These are phyloP conservation scores for Pythium pyrilobum DNA, from an alignment of 352 stramenopile genomes.

Conservation along the genomic window DNA sequence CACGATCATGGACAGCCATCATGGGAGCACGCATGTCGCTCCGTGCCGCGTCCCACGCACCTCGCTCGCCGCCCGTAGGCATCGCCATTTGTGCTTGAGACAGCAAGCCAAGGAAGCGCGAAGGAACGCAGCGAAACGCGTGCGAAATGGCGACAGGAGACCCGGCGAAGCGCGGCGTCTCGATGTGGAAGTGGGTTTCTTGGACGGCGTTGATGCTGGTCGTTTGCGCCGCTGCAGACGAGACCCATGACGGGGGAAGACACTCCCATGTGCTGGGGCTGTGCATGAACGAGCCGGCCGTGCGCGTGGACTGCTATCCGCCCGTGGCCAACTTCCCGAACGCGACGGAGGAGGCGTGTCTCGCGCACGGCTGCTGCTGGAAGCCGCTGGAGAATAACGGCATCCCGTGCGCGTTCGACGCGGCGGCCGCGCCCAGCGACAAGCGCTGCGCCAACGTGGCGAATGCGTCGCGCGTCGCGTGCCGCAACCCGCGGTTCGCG, in stretches of 20 bases:
- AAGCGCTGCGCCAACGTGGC: slow-evolving; percentile 32
- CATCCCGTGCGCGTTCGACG: slow-evolving; percentile 62
- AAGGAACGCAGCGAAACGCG: background rate
- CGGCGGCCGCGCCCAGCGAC: slow-evolving; percentile 7
- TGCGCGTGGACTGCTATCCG: slow-evolving; percentile 74
- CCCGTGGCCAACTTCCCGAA: slow-evolving; percentile 50
- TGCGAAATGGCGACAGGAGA: slow-evolving; percentile 6
- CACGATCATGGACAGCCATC: background rate
- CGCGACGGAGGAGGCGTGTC: slow-evolving; percentile 69
- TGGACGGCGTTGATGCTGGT: slow-evolving; percentile 15
- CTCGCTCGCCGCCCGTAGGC: background rate
- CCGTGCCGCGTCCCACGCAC: slow-evolving; percentile 7
- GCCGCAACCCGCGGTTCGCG: slow-evolving; percentile 68
- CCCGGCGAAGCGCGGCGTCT: background rate
- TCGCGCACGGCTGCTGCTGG: slow-evolving; percentile 84
- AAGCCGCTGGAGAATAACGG: slow-evolving; percentile 48
- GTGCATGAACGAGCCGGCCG: slow-evolving; percentile 23
- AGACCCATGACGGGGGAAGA: too few species aligned
- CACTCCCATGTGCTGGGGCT: slow-evolving; percentile 10
- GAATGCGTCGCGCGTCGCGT: slow-evolving; percentile 46
- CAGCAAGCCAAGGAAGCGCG: too few species aligned
- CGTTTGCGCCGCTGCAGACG: too few species aligned
- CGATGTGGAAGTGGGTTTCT: slow-evolving; percentile 12
- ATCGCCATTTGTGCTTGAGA: too few species aligned
- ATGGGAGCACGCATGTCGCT: slow-evolving; percentile 5